Evolutionary conservation across 371 early-diverging fungal genomes (phyloP), one percentile per base, ranked within the genome.

Genomic region (Nematocida parisii): DNA sequence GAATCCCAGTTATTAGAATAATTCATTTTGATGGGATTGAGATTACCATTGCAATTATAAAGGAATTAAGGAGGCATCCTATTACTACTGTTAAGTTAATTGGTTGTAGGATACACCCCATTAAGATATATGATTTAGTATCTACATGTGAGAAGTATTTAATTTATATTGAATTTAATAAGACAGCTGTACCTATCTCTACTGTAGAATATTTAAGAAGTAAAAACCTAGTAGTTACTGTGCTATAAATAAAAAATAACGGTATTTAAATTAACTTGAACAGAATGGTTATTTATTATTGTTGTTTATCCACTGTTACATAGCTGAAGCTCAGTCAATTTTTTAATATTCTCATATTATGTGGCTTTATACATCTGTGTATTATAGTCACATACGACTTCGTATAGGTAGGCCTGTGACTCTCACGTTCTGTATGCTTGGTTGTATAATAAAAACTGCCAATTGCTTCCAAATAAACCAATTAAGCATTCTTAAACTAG

Each of bases 31-130:
- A 66, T 45, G 44, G 47, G 0, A 4, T 74, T 54, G 74, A 74
- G 2, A 50, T 74, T 18, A 66, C 74, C 18, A 27, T 42, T 13
- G 1, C 40, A 13, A 52, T 74, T 24, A 74, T 66, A 13, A 61
- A 62, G 40, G 66, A 74, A 40, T 20, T 74, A 22, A n/a, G 39
- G 6, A 74, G 52, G 55, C 74, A 74, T 56, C 74, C 74, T 20
- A 61, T 74, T 40, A 39, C 56, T 1, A 47, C 56, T 18, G 22
- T 74, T 4, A 62, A 47, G 44, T 11, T 74, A 18, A 66, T 55
- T 11, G 61, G 52, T 52, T 74, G 74, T 66, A 42, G 39, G 20
- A 45, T 71, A 18, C 60, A 24, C 6, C 71, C 60, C 2, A n/a
- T 60, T 22, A 70, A 66, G 46, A 40, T 71, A 13, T 61, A 66